Evolutionary conservation across 2,329 filamentous ascomycete species (phyloP), one percentile per base, ranked within the genome.

Genomic region (Zymoseptoria ardabiliae): DNA sequence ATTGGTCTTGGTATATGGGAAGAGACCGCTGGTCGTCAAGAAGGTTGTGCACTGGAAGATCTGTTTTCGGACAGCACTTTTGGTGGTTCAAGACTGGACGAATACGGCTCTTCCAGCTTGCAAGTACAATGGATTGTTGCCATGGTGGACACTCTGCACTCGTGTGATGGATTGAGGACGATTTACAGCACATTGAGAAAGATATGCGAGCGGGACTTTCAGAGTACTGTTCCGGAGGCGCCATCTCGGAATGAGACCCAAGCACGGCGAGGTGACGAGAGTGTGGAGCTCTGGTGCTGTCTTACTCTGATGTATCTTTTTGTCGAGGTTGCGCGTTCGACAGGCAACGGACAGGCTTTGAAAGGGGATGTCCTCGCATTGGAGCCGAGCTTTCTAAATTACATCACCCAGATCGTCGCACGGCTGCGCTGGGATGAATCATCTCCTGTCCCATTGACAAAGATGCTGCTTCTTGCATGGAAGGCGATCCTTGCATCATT

Each of bases 401-500:
- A 87, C 58, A 81, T 96, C 72, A 82, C 92, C 28, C 84, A 87
- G 41, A 66, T 79, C n/a, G 74, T 81, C 28, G 74, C 75, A 7
- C 75, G 74, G 53, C 60, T 81, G 45, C 71, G 89, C 81, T 76
- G 83, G 83, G 68, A 85, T 68, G 75, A 82, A 65, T 63, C 79
- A 81, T 71, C 87, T 79, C 58, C 65, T 81, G 88, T 80, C 77
- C 88, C 79, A 21, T 73, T 75, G 65, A 71, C 63, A 19, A 77
- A 76, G 63, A 71, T 74, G 67, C 62, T 96, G 57, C 78, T 97
- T 7, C 78, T 97, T 1, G 84, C 95, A 54, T 97, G 94, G 93
- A 99, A 99, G 76, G 87, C 90, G 0, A 84, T 96, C 8, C 78
- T 97, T 17, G 82, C 97, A 2, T 82, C 89, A 1, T 94, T 97